phyloP scores from a whole-genome alignment of 257 asterid species.

The Rauvolfia tetraphylla region DNA sequence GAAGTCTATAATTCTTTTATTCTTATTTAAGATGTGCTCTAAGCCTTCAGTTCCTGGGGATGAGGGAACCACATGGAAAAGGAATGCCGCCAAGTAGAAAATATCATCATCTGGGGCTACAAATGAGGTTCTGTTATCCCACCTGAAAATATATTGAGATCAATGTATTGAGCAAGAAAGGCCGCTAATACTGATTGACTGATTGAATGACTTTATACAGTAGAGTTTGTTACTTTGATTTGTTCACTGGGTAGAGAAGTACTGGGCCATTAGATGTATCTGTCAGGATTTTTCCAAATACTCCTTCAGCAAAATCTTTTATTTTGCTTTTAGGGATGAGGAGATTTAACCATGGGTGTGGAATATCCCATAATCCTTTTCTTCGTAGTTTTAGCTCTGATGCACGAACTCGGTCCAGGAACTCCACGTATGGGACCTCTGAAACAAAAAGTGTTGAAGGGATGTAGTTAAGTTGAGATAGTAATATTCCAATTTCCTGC shows the following conservation, averaged over 20 bases:
- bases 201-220: neutral
- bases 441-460: conserved; percentile 65
- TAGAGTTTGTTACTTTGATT: conserved; percentile 62
- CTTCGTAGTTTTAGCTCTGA: conserved; percentile 58
- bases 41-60: conserved; percentile 44
- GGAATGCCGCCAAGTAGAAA: conserved; percentile 78
- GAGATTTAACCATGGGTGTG: conserved; percentile 97
- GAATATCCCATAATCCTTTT: conserved; percentile 83
- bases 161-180: conserved; percentile 6
- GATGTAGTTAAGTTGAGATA: conserved; percentile 71
- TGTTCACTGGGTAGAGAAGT: conserved; percentile 76
- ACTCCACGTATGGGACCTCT: conserved; percentile 65
- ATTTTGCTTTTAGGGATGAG: conserved; percentile 73
- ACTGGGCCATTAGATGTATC: conserved; percentile 79
- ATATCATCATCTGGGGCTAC: conserved; percentile 79
- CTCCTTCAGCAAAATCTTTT: conserved; percentile 53
- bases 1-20: conserved; percentile 56
- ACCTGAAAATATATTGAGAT: conserved; percentile 36
- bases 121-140: conserved; percentile 81
- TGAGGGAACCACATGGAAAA: conserved; percentile 57
- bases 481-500: conserved; percentile 63
- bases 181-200: conserved; percentile 12
- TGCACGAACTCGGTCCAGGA: conserved; percentile 83
- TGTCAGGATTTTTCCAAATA: conserved; percentile 60
- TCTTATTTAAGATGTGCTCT: conserved; percentile 39